A percentile compares a stretch with the other conserved stretches of the same genome.
Conservation (phyloP, 371 early-diverging fungal species). For the Gilbertella persicaria region DNA sequence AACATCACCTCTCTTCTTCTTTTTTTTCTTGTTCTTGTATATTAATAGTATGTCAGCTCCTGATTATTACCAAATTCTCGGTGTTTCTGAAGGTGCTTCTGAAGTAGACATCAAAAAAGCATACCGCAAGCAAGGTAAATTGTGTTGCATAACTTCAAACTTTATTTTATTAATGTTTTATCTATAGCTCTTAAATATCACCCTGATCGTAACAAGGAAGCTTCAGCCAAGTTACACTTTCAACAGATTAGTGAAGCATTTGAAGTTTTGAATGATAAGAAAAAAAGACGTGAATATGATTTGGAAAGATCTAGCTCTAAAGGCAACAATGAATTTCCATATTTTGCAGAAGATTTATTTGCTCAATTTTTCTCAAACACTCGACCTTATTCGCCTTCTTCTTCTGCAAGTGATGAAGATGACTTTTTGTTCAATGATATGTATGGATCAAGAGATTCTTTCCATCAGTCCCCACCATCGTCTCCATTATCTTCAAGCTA, state of each 20-base stretch:
- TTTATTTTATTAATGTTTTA: neutral
- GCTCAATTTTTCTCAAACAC: slow-evolving; percentile 70
- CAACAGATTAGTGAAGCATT: slow-evolving; percentile 89
- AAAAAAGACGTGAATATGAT: slow-evolving; percentile 47
- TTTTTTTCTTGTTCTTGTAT: neutral
- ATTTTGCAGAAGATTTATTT: slow-evolving; percentile 88
- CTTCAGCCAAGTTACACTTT: slow-evolving; percentile 23
- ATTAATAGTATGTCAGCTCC: slow-evolving; percentile 47
- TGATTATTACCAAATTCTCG: slow-evolving; percentile 89
- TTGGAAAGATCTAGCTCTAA: neutral
- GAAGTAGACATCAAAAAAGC: slow-evolving; percentile 91
- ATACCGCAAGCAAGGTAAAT: slow-evolving; percentile 77
- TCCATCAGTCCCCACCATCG: neutral
- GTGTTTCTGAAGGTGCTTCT: slow-evolving; percentile 78
- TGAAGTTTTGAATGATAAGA: slow-evolving; percentile 91
- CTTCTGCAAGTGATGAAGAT: slow-evolving; percentile 12
- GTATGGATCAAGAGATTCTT: neutral
- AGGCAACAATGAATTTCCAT: slow-evolving; percentile 1
- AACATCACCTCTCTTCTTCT: neutral
- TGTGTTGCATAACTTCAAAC: neutral
- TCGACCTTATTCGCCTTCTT: neutral
- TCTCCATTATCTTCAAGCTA: neutral
- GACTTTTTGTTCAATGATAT: neutral
- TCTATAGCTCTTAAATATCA: slow-evolving; percentile 48
- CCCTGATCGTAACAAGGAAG: slow-evolving; percentile 54